Conservation (phyloP, 805 yeast genomes). For the Hemisphaericaspora nanyangensis region DNA sequence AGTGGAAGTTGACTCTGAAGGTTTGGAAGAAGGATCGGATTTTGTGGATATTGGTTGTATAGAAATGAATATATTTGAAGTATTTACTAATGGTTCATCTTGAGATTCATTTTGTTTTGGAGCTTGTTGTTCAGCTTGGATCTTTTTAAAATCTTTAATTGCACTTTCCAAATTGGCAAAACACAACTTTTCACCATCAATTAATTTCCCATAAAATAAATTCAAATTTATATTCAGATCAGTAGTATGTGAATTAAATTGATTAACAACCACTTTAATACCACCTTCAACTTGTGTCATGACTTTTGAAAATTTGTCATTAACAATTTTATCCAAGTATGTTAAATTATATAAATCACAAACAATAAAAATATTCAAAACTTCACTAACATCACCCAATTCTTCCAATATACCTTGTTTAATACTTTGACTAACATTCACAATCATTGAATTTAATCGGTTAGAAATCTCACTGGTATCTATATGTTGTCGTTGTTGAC, state of each 20-base stretch:
- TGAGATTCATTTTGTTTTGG: constrained; percentile 14
- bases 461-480: constrained; percentile 10
- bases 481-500: constrained; percentile 36
- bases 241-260: constrained; percentile 35
- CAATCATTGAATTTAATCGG: constrained; percentile 28
- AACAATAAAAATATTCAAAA: constrained; percentile 44
- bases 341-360: constrained; percentile 60
- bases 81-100: constrained; percentile 19
- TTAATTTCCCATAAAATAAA: constrained; percentile 68
- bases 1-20: constrained; percentile 15
- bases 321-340: constrained; percentile 44
- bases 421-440: constrained; percentile 38
- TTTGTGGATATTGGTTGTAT: constrained; percentile 55
- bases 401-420: constrained; percentile 53
- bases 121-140: constrained; percentile 16
- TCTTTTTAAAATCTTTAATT: constrained; percentile 40
- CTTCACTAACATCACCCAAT: constrained; percentile 52
- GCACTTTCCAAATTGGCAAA: constrained; percentile 81
- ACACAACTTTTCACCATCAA: constrained; percentile 86
- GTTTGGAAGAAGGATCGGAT: constrained; percentile 14
- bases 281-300: constrained; percentile 79
- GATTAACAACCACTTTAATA: constrained; percentile 56
- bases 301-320: constrained; percentile 55
- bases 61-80: constrained; percentile 65
- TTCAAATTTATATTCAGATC: constrained; percentile 48